These are phyloP conservation scores for Trichomonascaceae sp. DNA, from an alignment of 1,139 yeast genomes.

Conservation along the genomic window DNA sequence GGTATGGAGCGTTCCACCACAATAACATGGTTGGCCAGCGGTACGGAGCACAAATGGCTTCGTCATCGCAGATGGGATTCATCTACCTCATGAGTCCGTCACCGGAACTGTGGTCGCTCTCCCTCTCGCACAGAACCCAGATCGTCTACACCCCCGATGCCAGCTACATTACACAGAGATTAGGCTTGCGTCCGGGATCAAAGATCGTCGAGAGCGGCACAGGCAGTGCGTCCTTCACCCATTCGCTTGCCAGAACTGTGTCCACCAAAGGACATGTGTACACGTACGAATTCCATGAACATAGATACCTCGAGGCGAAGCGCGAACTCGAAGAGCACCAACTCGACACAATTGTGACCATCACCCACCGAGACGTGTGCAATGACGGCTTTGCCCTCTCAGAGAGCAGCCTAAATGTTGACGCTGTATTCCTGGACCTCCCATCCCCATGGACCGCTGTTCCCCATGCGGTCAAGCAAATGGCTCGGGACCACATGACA, in stretches of 20 bases:
- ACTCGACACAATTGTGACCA: constrained; percentile 35
- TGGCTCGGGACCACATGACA: constrained; percentile 40
- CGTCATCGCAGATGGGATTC: constrained; percentile 71
- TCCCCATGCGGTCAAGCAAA: constrained; percentile 51
- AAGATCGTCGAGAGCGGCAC: constrained; percentile 94
- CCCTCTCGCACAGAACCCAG: constrained; percentile 94
- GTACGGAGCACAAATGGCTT: constrained; percentile 79
- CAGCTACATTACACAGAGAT: constrained; percentile 72
- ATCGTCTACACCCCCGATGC: constrained; percentile 96
- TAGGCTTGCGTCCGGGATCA: constrained; percentile 61
- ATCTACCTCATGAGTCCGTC: constrained; percentile 82
- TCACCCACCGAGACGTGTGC: constrained; percentile 92
- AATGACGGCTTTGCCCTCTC: constrained; percentile 60
- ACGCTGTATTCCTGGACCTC: constrained; percentile 73
- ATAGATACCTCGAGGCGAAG: constrained; percentile 66
- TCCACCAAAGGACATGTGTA: constrained; percentile 50
- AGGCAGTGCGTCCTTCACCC: constrained; percentile 93
- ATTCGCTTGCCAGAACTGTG: constrained; percentile 76
- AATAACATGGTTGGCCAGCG: constrained; percentile 64
- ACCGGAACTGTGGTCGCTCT: constrained; percentile 90
- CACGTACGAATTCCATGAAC: constrained; percentile 86
- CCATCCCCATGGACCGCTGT: constrained; percentile 98
- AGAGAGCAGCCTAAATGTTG: constrained; percentile 34
- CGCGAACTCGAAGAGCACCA: constrained; percentile 59
- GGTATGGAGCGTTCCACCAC: constrained; percentile 84